Conservation (phyloP, 257 asterid genomes). For the Euphrasia confusa region DNA sequence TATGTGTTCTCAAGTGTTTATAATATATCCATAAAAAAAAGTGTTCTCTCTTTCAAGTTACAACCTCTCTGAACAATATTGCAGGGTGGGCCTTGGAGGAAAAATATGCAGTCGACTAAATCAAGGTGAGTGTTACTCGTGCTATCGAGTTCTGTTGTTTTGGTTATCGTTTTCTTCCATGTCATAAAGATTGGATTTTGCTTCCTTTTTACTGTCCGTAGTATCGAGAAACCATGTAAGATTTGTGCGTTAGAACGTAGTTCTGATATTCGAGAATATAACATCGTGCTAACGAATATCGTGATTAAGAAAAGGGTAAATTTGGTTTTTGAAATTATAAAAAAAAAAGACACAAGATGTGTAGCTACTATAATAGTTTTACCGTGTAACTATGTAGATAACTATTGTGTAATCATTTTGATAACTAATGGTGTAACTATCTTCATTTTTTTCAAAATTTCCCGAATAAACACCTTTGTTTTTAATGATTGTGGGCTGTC, state of each 20-base stretch:
- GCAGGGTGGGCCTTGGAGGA: constrained; percentile 50
- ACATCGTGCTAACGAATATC: too few relatives aligned
- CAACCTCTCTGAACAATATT: constrained; percentile 33
- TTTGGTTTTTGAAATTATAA: too few relatives aligned
- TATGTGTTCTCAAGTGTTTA: constrained; percentile 11
- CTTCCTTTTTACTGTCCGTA: background rate
- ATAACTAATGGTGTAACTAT: too few relatives aligned
- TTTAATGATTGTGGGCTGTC: background rate
- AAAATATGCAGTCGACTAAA: constrained; percentile 79
- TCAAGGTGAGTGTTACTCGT: constrained; percentile 45
- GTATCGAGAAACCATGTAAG: background rate
- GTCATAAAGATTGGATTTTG: background rate
- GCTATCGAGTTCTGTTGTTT: background rate
- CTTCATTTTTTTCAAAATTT: too few relatives aligned
- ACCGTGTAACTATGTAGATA: too few relatives aligned
- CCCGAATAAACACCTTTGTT: background rate
- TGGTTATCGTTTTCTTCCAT: background rate
- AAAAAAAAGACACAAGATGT: too few relatives aligned
- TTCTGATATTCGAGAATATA: too few relatives aligned
- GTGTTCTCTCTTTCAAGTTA: constrained; percentile 16
- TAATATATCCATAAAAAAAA: constrained; percentile 21
- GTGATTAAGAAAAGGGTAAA: too few relatives aligned
- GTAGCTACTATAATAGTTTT: too few relatives aligned
- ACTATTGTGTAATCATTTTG: too few relatives aligned
- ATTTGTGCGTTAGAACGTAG: too few relatives aligned